Evolutionary conservation across 495 filamentous ascomycete genomes (phyloP).

Genomic region (Penicillium canariense): DNA sequence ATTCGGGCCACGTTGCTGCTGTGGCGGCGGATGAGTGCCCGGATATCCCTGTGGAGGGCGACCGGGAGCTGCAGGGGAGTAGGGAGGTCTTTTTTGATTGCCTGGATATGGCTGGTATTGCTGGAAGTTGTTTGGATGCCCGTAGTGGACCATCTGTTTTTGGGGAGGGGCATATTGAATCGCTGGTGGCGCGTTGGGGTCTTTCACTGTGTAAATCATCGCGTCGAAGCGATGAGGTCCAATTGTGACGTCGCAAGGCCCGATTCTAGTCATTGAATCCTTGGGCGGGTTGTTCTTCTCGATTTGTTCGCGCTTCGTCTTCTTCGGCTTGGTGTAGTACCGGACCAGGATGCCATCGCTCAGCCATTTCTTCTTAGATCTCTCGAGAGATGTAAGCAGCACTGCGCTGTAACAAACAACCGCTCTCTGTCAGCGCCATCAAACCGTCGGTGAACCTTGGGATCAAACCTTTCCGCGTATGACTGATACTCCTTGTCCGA

Average conservation of each 20-base stretch:
- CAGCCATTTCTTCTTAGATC: constrained; percentile 87
- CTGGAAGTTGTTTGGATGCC: constrained; percentile 55
- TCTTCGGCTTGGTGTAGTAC: constrained; percentile 89
- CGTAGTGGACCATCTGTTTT: constrained; percentile 67
- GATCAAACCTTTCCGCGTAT: constrained; percentile 72
- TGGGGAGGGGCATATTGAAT: constrained; percentile 51
- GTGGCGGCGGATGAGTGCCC: constrained; percentile 30
- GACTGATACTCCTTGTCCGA: constrained; percentile 72
- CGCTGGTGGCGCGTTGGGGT: constrained; percentile 51
- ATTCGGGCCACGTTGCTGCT: constrained; percentile 31
- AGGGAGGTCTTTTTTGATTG: constrained; percentile 35
- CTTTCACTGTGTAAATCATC: constrained; percentile 82
- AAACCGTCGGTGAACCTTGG: neutral
- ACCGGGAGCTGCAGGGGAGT: constrained; percentile 26
- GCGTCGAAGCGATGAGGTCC: constrained; percentile 91
- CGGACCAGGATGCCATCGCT: constrained; percentile 85
- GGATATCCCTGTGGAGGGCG: constrained; percentile 31
- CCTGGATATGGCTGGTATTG: constrained; percentile 50
- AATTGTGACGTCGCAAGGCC: constrained; percentile 74
- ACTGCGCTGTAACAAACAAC: constrained; percentile 61
- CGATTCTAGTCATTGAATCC: constrained; percentile 82
- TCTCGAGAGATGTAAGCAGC: constrained; percentile 72
- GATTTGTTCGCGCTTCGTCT: constrained; percentile 67
- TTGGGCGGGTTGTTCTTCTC: constrained; percentile 79
- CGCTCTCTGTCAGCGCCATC: neutral